Evolutionary conservation across 139 green algal genomes (phyloP), one percentile per base, ranked within the genome.

Genomic region (Chlamydomonas sp.): DNA sequence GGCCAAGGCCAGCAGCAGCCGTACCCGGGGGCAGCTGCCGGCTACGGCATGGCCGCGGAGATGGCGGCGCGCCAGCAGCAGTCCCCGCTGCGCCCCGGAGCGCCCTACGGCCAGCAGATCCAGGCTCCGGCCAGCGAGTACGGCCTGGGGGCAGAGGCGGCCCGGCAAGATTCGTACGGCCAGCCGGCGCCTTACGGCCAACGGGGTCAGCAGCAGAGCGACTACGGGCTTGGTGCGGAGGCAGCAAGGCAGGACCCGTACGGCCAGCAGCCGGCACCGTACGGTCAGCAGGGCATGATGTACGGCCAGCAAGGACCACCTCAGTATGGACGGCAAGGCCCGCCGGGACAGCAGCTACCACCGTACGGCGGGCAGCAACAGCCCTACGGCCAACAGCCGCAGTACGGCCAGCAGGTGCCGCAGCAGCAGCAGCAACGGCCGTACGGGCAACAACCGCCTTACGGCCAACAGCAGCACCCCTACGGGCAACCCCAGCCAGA

Each of bases 181-280:
- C 31, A 49, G 31, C 31, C 31, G 31, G 31, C 31, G 31, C 31
- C 31, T 49, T 49, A 49, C 31, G 31, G 31, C 31, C 31, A 49
- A 49, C 31, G 14, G 74, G 12, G 63, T 9, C 4, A 8, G 6
- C 78, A 63, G 60, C 61, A 15, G 9, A 58, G 67, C 80, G 80
- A 67, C 49, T 85, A 78, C 49, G 80, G 80, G 3, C 80, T 85
- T 4, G 80, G 18, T 17, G 80, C 57, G 1, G 80, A 85, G 64
- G 9, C 80, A 20, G 66, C 80, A 69, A 12, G 64, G 64, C 64
- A 16, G 64, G 67, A 15, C 8, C 67, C 7, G 14, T 73, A 73
- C 67, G 67, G 67, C 67, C 67, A 73, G 67, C 67, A 73, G 10
- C 67, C 10, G 10, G 7, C 10, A 20, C 67, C 67, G 3, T 73